phyloP scores from a whole-genome alignment of 352 stramenopile species.

The Phytophthora hybrid region DNA sequence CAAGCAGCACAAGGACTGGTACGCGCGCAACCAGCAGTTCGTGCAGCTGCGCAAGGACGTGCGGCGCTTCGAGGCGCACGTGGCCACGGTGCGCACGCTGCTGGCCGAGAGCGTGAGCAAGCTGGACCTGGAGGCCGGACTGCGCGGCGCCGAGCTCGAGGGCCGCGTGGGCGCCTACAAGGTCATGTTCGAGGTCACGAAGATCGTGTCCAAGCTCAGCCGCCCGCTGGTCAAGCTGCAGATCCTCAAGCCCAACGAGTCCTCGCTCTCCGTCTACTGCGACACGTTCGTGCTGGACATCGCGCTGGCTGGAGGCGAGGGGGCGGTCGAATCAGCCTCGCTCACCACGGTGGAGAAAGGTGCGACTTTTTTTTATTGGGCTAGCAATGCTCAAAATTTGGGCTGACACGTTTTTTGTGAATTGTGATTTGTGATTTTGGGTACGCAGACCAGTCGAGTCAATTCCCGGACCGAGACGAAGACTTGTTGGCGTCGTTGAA shows the following conservation, averaged over 20 bases:
- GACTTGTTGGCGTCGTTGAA: constrained; percentile 76
- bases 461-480: constrained; percentile 87
- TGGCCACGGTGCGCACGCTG: constrained; percentile 71
- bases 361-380: background rate
- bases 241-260: constrained; percentile 89
- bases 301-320: constrained; percentile 72
- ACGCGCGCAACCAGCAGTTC: constrained; percentile 89
- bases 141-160: constrained; percentile 87
- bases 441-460: constrained; percentile 73
- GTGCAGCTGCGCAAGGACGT: constrained; percentile 88
- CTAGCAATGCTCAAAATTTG: no score
- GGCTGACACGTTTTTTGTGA: no score
- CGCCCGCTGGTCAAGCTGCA: constrained; percentile 87
- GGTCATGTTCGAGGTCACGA: constrained; percentile 91
- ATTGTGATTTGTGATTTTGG: no score
- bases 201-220: constrained; percentile 87
- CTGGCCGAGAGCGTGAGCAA: constrained; percentile 87
- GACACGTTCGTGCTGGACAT: constrained; percentile 92
- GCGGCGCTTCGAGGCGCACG: constrained; percentile 81
- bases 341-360: constrained; percentile 86
- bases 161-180: constrained; percentile 88
- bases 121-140: constrained; percentile 80
- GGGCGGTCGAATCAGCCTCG: constrained; percentile 80
- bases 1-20: constrained; percentile 92
- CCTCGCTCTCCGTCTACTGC: constrained; percentile 88